A percentile compares a stretch with the other conserved stretches of the same genome.
Conservation (phyloP, 352 stramenopile species). For the Phytopythium aichiense region DNA sequence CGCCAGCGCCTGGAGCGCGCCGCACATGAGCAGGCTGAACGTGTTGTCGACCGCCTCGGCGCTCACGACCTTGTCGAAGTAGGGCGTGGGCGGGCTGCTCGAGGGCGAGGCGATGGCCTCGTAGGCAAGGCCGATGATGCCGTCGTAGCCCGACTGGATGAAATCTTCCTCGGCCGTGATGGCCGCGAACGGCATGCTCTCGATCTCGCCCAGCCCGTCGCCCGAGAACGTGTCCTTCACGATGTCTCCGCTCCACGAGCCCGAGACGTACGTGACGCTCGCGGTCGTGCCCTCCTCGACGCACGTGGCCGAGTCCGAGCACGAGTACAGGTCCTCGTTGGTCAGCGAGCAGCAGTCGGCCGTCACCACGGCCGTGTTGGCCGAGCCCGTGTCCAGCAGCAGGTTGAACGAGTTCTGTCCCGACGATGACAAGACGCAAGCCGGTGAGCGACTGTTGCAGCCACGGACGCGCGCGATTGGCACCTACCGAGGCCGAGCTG, state of each 20-base stretch:
- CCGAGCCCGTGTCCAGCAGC: constrained; percentile 74
- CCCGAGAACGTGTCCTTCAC: constrained; percentile 71
- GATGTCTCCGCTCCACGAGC: constrained; percentile 61
- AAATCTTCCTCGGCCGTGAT: constrained; percentile 63
- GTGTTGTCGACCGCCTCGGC: constrained; percentile 34
- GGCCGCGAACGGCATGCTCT: constrained; percentile 50
- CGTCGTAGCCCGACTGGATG: constrained; percentile 67
- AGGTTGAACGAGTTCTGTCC: constrained; percentile 56
- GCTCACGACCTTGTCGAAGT: constrained; percentile 53
- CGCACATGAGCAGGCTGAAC: constrained; percentile 78
- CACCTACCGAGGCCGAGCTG: constrained; percentile 19
- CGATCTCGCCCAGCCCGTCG: constrained; percentile 35
- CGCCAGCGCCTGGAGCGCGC: constrained; percentile 60
- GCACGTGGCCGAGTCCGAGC: constrained; percentile 59
- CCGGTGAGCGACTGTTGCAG: not conserved
- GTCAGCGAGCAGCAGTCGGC: constrained; percentile 66
- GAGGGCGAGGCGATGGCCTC: constrained; percentile 55
- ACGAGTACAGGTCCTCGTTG: constrained; percentile 64
- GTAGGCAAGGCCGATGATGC: constrained; percentile 70
- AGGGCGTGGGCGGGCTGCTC: constrained; percentile 38
- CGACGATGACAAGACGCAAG: not conserved
- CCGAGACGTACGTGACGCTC: constrained; percentile 73
- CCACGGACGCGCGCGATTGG: not conserved
- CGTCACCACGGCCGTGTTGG: constrained; percentile 77
- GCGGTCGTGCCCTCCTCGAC: constrained; percentile 29